These are phyloP conservation scores for Tetrapisispora phaffii DNA, from an alignment of 805 yeast species.

Conservation along the genomic window DNA sequence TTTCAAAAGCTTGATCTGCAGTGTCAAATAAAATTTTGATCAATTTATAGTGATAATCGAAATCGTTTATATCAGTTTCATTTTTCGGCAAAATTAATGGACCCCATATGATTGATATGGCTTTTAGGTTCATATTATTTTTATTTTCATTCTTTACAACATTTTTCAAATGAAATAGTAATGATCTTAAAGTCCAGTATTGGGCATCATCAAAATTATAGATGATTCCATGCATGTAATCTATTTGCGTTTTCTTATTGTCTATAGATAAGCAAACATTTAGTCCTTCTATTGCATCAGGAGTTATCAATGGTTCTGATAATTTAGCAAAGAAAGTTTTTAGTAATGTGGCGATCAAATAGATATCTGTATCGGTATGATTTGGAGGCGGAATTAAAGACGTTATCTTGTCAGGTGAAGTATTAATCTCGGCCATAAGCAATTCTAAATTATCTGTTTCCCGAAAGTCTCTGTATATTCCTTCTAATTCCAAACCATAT, in stretches of 20 bases:
- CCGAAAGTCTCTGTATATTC: slow-evolving; percentile 80
- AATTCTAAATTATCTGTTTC: slow-evolving; percentile 63
- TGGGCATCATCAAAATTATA: slow-evolving; percentile 90
- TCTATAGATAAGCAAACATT: slow-evolving; percentile 55
- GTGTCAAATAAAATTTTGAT: slow-evolving; percentile 77
- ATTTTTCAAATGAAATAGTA: slow-evolving; percentile 75
- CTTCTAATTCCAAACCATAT: slow-evolving; percentile 78
- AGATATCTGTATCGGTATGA: slow-evolving; percentile 69
- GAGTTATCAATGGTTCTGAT: slow-evolving; percentile 46
- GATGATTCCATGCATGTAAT: slow-evolving; percentile 73
- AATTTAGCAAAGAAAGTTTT: slow-evolving; percentile 74
- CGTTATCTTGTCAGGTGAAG: slow-evolving; percentile 57
- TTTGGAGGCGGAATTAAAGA: slow-evolving; percentile 45
- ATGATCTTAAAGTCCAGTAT: slow-evolving; percentile 78
- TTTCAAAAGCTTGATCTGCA: slow-evolving; percentile 72
- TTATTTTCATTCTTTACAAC: slow-evolving; percentile 51
- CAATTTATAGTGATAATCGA: slow-evolving; percentile 64
- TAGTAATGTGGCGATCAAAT: slow-evolving; percentile 75
- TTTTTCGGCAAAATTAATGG: slow-evolving; percentile 70
- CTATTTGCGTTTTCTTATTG: slow-evolving; percentile 55
- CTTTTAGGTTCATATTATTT: slow-evolving; percentile 75
- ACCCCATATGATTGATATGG: slow-evolving; percentile 89
- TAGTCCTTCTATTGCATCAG: slow-evolving; percentile 20
- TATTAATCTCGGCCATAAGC: slow-evolving; percentile 61
- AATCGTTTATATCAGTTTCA: slow-evolving; percentile 58